Conservation (phyloP, 2,329 filamentous ascomycete genomes). For the Calonectria pteridis region DNA sequence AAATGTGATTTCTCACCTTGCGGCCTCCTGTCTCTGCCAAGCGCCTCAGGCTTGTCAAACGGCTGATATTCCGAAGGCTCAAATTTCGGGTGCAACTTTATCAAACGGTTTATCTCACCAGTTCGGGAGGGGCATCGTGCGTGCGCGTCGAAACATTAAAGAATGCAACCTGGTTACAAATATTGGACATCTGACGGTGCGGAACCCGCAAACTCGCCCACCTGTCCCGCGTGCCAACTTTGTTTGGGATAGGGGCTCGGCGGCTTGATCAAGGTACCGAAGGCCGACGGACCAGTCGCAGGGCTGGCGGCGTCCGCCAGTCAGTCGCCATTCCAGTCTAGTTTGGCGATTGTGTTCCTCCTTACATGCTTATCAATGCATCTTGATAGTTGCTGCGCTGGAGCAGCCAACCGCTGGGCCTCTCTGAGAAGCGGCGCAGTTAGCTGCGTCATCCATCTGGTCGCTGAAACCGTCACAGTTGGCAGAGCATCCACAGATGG, state of each 20-base stretch:
- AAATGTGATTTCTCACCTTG: neutral
- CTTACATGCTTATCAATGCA: conserved; percentile 20
- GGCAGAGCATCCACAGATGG: conserved; percentile 5
- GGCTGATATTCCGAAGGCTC: neutral
- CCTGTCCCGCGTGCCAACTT: neutral
- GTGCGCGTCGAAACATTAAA: neutral
- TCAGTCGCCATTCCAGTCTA: neutral
- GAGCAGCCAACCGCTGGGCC: neutral
- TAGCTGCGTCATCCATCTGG: conserved; percentile 20
- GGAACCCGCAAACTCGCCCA: neutral
- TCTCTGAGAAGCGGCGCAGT: neutral
- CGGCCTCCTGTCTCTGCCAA: neutral
- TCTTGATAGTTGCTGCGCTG: conserved; percentile 4
- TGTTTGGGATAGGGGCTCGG: neutral
- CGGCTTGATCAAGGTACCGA: conserved; percentile 19
- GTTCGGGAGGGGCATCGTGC: neutral
- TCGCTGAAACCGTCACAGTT: conserved; percentile 7
- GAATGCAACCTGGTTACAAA: conserved; percentile 7
- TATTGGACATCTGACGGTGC: conserved; percentile 3
- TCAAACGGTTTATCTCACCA: neutral
- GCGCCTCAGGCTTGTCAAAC: neutral
- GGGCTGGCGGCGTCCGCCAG: neutral
- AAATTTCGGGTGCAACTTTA: neutral
- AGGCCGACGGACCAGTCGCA: conserved; percentile 8
- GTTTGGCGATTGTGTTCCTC: neutral